phyloP scores from a whole-genome alignment of 352 stramenopile species.

The Peronospora farinosa region DNA sequence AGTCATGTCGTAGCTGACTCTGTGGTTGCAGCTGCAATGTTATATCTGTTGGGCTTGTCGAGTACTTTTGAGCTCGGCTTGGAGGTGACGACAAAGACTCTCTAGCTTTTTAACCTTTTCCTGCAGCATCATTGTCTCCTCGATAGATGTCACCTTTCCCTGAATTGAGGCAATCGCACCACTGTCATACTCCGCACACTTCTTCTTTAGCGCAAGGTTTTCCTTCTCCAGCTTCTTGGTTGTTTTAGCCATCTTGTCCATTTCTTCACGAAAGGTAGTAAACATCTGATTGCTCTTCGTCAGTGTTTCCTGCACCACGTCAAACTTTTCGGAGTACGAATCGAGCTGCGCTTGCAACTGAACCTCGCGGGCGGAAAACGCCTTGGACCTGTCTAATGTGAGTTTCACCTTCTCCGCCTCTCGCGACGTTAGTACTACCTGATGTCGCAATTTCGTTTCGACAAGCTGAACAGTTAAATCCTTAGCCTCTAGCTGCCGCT shows the following conservation, averaged over 20 bases:
- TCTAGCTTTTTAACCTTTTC: slow-evolving; percentile 85
- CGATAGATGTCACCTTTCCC: slow-evolving; percentile 50
- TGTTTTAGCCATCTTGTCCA: slow-evolving; percentile 85
- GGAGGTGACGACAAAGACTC: slow-evolving; percentile 70
- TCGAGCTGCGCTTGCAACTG: slow-evolving; percentile 71
- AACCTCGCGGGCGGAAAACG: slow-evolving; percentile 71
- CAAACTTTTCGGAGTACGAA: slow-evolving; percentile 83
- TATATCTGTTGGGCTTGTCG: slow-evolving; percentile 29
- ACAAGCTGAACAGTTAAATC: slow-evolving; percentile 72
- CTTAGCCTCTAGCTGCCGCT: slow-evolving; percentile 78
- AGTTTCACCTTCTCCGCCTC: slow-evolving; percentile 64
- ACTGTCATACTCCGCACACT: slow-evolving; percentile 74
- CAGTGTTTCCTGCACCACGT: slow-evolving; percentile 78
- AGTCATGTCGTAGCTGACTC: slow-evolving; percentile 20
- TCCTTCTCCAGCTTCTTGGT: slow-evolving; percentile 87
- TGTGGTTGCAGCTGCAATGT: slow-evolving; percentile 9
- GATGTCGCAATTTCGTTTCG: slow-evolving; percentile 75
- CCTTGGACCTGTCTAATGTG: slow-evolving; percentile 78
- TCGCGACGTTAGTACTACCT: slow-evolving; percentile 62
- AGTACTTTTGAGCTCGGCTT: slow-evolving; percentile 67
- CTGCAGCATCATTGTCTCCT: slow-evolving; percentile 64
- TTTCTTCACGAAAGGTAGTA: slow-evolving; percentile 72
- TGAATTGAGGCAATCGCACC: slow-evolving; percentile 70
- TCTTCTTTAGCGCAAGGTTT: slow-evolving; percentile 71
- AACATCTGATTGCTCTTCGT: slow-evolving; percentile 86